Evolutionary conservation across 2,329 filamentous ascomycete species (phyloP).

Genomic region (Neopestalotiopsis rosae): DNA sequence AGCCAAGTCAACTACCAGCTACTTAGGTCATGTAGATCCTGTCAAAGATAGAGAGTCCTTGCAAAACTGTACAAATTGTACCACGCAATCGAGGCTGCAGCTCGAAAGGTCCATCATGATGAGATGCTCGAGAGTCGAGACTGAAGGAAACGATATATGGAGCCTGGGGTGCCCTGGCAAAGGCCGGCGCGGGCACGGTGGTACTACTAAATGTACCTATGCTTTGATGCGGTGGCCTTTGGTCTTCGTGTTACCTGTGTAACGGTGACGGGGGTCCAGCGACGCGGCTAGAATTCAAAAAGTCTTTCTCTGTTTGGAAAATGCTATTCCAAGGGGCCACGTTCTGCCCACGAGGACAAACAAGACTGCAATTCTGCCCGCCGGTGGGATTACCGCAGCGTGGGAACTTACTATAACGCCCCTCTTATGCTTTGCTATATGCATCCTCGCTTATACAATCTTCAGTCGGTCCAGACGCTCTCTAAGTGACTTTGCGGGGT

Average conservation of each 20-base stretch:
- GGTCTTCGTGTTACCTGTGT: constrained; percentile 7
- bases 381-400: not conserved
- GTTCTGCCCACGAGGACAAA: not conserved
- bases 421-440: not conserved
- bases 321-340: not conserved
- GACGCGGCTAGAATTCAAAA: constrained; percentile 11
- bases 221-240: not conserved
- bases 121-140: not conserved
- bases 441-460: not conserved
- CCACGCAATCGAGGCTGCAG: not conserved
- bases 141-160: constrained; percentile 1
- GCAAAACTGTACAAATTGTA: not conserved
- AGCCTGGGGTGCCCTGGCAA: constrained; percentile 5
- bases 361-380: not conserved
- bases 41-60: not conserved
- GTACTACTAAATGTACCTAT: not conserved
- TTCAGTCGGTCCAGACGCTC: not conserved
- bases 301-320: not conserved
- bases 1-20: too few relatives aligned
- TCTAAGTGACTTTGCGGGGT: not conserved
- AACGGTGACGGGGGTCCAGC: constrained; percentile 2
- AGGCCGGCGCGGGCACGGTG: constrained; percentile 1
- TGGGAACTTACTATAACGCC: not conserved
- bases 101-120: not conserved
- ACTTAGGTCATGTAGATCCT: not conserved